Percentiles rank a stretch among this genome's conserved stretches.
These are phyloP conservation scores for Pseudozyma pruni DNA, from an alignment of 1,284 basidiomycete genomes.

Conservation along the genomic window DNA sequence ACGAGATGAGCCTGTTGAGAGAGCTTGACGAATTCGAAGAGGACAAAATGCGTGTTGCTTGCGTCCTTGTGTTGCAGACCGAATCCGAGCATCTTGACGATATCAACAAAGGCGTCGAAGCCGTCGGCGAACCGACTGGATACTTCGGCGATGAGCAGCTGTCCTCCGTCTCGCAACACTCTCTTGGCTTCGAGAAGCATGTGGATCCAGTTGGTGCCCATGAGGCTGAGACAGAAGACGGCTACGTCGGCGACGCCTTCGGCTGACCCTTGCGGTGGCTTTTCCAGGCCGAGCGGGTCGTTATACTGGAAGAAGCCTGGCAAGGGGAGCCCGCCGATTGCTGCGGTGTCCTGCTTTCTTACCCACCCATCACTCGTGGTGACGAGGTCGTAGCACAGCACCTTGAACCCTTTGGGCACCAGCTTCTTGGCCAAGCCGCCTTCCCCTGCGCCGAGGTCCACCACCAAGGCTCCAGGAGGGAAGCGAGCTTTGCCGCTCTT, in stretches of 20 bases:
- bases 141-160: constrained; percentile 94
- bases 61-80: constrained; percentile 74
- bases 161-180: constrained; percentile 82
- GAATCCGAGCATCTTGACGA: constrained; percentile 84
- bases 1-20: constrained; percentile 1
- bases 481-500: constrained; percentile 29
- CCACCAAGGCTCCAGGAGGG: constrained; percentile 77
- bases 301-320: constrained; percentile 31
- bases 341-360: constrained; percentile 55
- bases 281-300: constrained; percentile 20
- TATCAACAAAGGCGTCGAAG: constrained; percentile 77
- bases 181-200: constrained; percentile 90
- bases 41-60: constrained; percentile 55
- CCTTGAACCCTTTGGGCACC: constrained; percentile 71
- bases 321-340: constrained; percentile 44
- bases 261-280: background rate
- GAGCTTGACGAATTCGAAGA: constrained; percentile 54
- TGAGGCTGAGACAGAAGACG: constrained; percentile 92
- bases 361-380: constrained; percentile 75
- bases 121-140: constrained; percentile 63
- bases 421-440: constrained; percentile 79
- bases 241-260: constrained; percentile 83
- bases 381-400: constrained; percentile 81
- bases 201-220: constrained; percentile 95
- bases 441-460: constrained; percentile 94